Evolutionary conservation across 1,284 basidiomycete species (phyloP).

Genomic region (Ganoderma lucidum): DNA sequence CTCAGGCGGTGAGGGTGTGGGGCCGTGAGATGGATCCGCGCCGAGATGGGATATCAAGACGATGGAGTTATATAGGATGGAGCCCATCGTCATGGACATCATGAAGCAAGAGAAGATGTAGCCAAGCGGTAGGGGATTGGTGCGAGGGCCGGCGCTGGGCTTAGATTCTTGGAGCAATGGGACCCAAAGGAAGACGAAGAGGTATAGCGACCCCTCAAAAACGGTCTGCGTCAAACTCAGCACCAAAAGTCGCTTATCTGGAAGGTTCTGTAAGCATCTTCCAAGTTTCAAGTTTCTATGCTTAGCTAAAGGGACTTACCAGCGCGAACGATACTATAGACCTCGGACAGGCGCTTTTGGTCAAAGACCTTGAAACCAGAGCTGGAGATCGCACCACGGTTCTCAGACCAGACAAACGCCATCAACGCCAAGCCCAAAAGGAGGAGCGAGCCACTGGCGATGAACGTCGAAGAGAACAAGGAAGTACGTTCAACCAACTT

Average conservation of each 20-base stretch:
- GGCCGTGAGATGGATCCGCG: slow-evolving; percentile 18
- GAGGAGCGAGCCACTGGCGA: slow-evolving; percentile 66
- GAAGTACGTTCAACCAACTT: slow-evolving; percentile 57
- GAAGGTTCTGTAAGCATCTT: slow-evolving; percentile 10
- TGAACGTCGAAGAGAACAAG: slow-evolving; percentile 68
- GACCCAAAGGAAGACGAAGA: slow-evolving; percentile 85
- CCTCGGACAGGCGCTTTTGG: slow-evolving; percentile 58
- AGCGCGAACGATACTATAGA: slow-evolving; percentile 63
- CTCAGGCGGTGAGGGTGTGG: slow-evolving; percentile 2
- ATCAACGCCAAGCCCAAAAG: slow-evolving; percentile 65
- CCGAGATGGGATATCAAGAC: slow-evolving; percentile 47
- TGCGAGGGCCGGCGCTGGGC: slow-evolving; percentile 28
- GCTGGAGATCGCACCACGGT: slow-evolving; percentile 62
- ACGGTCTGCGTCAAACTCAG: slow-evolving; percentile 80
- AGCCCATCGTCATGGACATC: slow-evolving; percentile 83
- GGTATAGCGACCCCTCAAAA: slow-evolving; percentile 84
- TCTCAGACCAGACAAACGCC: slow-evolving; percentile 67
- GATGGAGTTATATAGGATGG: slow-evolving; percentile 69
- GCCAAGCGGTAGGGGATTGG: slow-evolving; percentile 64
- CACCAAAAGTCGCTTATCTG: slow-evolving; percentile 69
- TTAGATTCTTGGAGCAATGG: slow-evolving; percentile 73
- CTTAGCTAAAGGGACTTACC: slow-evolving; percentile 48
- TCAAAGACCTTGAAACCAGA: slow-evolving; percentile 50
- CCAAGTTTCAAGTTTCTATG: background rate
- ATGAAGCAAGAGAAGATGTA: slow-evolving; percentile 83